Base-by-base conservation (phyloP, 345 rosid genomes). In the Populus euphratica region DNA sequence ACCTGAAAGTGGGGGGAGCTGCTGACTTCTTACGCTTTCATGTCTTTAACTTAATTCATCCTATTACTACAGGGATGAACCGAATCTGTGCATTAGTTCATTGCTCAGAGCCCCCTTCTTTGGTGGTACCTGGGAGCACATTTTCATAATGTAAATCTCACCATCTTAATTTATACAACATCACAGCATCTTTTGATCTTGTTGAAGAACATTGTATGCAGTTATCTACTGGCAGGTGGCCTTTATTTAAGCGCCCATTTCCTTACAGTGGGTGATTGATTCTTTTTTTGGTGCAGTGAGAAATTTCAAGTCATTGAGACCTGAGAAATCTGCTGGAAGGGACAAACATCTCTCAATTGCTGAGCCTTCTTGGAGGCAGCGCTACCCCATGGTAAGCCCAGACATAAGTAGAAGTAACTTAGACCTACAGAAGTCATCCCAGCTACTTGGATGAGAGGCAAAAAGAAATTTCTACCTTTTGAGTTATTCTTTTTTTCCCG, bases 311-410 rank as follows among this genome's bases (percentile, higher is more conserved):
- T 84, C 94, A 44, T 68, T 89, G 82, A 85, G 84, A 72, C 85
- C 87, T 52, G 79, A 89, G 71, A 84, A 84, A 11, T 75, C 87
- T 76, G 86, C 88, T 74, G 72, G 72, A 27, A 83, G 86, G 80
- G 86, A 82, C 69, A 78, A 84, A 70, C 83, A 73, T 73, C 78
- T 80, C 74, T 73, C 84, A 27, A 83, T 69, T 72, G 65, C 66
- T 73, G 92, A 88, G 85, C 86, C 87, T 74, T 85, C 90, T 47
- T 85, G 89, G 86, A 91, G 88, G 84, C 91, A 83, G 62, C 84
- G 75, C 12, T 66, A 75, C 62, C 88, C 90, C 41, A 78, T 72
- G 68, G 94, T 91, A 83, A 86, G 91, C 83, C 59, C 78, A 71
- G 74, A 71, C 76, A 75, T 79, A 66, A 18, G 69, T 41, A 39